Base-by-base conservation (phyloP, 345 rosid species). In the Barbarea vulgaris region DNA sequence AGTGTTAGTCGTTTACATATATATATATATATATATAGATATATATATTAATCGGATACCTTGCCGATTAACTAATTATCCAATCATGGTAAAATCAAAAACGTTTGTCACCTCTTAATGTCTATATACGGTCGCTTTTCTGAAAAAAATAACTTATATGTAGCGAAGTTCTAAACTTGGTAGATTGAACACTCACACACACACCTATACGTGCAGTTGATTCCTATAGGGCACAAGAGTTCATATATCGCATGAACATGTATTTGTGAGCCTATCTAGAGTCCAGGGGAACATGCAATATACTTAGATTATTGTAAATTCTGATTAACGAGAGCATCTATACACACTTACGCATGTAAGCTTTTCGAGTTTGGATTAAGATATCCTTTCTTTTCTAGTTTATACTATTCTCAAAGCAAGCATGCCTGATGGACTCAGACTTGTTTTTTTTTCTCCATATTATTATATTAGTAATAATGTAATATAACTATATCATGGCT, bases 321-420 rank as follows among this genome's bases (percentile, higher is more conserved):
- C 50, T 69, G 64, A 44, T 69, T 76, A 69, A 69, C 80, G 75
- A 62, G 70, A 76, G 75, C 80, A 69, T 76, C 79, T 69, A 62
- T 37, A 62, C 74, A 76, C 47, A 62, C 75, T n/a, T 69, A 69
- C 75, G 58, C 70, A 76, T 77, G 80, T 77, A 63, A 77, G 66
- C 80, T 77, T 70, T 76, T 70, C 12, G 64, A 46, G 34, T 17
- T 53, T 70, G 53, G 34, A 63, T 63, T 77, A 70, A 77, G 52
- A 70, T 77, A 77, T 55, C 34, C 17, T 44, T 77, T 77, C 52
- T 55, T 76, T 61, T 69, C 42, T 77, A 53, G 14, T 77, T 70
- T 64, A 64, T 77, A 77, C 80, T 70, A 64, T 77, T 77, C 66
- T 70, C 76, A 63, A 77, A 64, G 80, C 80, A 77, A 58, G 80